Percentiles rank a stretch among this genome's conserved stretches.
Conservation (phyloP, 257 asterid genomes). For the Solanum lycopersicoides region DNA sequence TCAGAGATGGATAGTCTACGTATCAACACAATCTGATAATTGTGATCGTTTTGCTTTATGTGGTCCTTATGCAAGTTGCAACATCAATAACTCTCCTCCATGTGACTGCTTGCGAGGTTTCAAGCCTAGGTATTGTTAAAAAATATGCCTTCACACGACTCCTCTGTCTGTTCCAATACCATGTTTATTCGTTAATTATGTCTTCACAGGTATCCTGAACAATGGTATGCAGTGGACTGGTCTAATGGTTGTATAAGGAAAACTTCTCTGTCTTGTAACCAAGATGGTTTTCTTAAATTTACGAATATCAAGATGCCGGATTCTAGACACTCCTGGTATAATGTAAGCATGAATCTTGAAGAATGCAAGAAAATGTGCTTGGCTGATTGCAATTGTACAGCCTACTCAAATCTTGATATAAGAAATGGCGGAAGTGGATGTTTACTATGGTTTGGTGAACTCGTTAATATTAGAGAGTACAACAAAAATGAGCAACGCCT, state of each 20-base stretch:
- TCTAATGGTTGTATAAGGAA: slow-evolving; percentile 3
- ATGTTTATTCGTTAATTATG: neutral
- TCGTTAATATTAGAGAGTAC: slow-evolving; percentile 22
- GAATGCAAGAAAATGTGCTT: slow-evolving; percentile 26
- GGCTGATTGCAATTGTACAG: slow-evolving; percentile 31
- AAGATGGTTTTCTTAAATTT: neutral
- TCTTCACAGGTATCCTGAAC: neutral
- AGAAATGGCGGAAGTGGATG: slow-evolving; percentile 20
- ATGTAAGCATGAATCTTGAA: slow-evolving; percentile 10
- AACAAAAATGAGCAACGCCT: neutral
- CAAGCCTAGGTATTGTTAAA: neutral
- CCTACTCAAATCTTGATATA: slow-evolving; percentile 24
- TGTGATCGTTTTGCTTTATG: neutral
- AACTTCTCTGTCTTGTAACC: neutral
- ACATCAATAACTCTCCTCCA: neutral
- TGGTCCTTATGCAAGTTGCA: slow-evolving; percentile 1
- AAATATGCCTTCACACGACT: neutral
- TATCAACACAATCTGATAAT: neutral
- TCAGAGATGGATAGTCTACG: neutral
- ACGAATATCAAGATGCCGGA: slow-evolving; percentile 6
- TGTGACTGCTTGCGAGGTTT: slow-evolving; percentile 5
- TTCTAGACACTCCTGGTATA: slow-evolving; percentile 4
- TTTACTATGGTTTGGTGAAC: slow-evolving; percentile 27
- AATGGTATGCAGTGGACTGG: slow-evolving; percentile 4
- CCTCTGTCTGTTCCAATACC: neutral